Percentiles rank a stretch among this genome's conserved stretches.
phyloP scores from a whole-genome alignment of 2,329 filamentous ascomycete genomes.

The Hypoxylon sp. region DNA sequence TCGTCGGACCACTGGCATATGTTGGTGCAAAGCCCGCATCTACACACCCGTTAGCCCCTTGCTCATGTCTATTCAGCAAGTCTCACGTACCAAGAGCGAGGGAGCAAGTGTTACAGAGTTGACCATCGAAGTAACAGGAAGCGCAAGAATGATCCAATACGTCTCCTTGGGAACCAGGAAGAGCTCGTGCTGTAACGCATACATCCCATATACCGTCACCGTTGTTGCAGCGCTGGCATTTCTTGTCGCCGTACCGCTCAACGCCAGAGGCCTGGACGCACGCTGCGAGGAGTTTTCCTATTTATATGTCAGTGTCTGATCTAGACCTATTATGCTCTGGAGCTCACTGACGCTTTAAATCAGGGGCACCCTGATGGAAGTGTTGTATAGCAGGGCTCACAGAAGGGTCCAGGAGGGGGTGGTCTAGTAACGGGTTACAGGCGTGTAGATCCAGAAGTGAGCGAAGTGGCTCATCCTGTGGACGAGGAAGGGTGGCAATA shows the following conservation, averaged over 20 bases:
- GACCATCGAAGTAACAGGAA: not conserved
- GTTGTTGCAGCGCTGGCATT: not conserved
- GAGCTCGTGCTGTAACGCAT: not conserved
- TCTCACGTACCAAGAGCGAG: not conserved
- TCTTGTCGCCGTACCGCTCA: not conserved
- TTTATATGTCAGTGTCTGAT: not conserved
- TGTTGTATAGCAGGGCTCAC: too few species aligned
- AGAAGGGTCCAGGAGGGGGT: too few species aligned
- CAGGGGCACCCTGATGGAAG: too few species aligned
- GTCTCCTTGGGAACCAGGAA: not conserved
- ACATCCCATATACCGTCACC: not conserved
- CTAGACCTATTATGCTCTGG: not conserved
- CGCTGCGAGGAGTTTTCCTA: conserved; percentile 2
- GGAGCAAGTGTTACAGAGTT: not conserved
- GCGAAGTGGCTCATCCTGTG: not conserved
- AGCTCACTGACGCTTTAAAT: not conserved
- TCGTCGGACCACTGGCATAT: too few species aligned
- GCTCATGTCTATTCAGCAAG: not conserved
- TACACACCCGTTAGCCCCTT: not conserved
- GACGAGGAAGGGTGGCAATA: not conserved
- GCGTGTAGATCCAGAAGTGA: not conserved
- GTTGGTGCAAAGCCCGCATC: too few species aligned
- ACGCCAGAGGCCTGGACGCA: not conserved
- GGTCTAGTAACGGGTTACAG: too few species aligned
- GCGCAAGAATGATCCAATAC: not conserved